Percentiles rank a stretch among this genome's conserved stretches.
phyloP scores from a whole-genome alignment of 1,284 basidiomycete genomes.

The Cerioporus squamosus region DNA sequence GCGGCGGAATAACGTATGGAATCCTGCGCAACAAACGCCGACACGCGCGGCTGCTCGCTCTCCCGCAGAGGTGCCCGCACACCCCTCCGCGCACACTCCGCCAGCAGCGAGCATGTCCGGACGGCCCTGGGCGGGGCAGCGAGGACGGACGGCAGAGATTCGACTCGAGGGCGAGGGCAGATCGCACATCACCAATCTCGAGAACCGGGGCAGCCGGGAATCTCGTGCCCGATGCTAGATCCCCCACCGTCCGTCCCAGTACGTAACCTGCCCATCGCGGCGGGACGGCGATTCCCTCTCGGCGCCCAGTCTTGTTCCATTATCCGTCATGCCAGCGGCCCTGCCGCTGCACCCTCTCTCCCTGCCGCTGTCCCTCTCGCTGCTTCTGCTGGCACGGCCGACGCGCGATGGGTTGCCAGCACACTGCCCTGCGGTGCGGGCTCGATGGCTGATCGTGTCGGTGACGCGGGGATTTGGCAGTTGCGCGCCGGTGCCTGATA shows the following conservation, averaged over 20 bases:
- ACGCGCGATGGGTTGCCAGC: neutral
- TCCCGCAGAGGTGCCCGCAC: neutral
- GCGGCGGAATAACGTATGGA: conserved; percentile 27
- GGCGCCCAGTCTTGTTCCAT: conserved; percentile 28
- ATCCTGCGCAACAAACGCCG: conserved; percentile 24
- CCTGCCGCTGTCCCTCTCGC: neutral
- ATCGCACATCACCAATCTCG: conserved; percentile 36
- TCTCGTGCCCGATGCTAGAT: conserved; percentile 36
- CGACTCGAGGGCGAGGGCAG: conserved; percentile 25
- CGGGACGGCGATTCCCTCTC: conserved; percentile 35
- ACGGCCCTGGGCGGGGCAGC: conserved; percentile 1
- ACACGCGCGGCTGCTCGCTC: conserved; percentile 9
- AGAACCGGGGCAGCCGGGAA: conserved; percentile 35
- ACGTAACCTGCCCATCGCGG: conserved; percentile 33
- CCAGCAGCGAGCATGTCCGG: neutral
- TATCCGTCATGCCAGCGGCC: conserved; percentile 17
- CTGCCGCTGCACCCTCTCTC: neutral
- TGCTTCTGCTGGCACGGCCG: too few relatives aligned
- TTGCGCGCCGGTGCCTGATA: conserved; percentile 27
- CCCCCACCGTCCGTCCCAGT: too few relatives aligned
- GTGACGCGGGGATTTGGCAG: conserved; percentile 25
- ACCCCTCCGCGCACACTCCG: neutral
- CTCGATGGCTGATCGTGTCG: neutral
- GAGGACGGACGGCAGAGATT: conserved; percentile 7
- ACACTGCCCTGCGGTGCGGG: conserved; percentile 14